Base-by-base conservation (phyloP, 371 early-diverging fungal species). In the Mucor mucedo region DNA sequence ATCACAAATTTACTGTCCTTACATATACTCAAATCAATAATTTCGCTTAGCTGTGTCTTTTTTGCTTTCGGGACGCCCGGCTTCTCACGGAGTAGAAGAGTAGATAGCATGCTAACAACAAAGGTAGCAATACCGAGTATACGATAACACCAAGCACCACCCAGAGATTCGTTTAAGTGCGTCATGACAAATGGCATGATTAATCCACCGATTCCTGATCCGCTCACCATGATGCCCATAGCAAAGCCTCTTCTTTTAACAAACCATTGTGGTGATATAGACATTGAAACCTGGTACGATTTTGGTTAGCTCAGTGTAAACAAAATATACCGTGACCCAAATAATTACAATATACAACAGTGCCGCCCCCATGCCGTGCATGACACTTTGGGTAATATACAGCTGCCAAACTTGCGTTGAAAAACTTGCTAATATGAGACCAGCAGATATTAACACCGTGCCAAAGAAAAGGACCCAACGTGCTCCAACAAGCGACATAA, bases 201-300 rank as follows among this genome's bases (percentile, higher is more conserved):
- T 4, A 93, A 77, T 0, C 93, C 93, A 30, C 93, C 95, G 33
- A 93, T 66, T 5, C 95, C 95, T 7, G 87, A 83, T 4, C 95
- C 95, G 61, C 90, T 79, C 35, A 88, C 84, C 41, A 89, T 87
- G 2, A 94, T 69, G 5, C 94, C 95, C 5, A 88, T 80, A 6
- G 91, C 93, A 48, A 94, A 61, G 0, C 91, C 90, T n/a, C 92
- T 82, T 35, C 79, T 68, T 32, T 80, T 81, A 21, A 61, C 62
- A 70, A 94, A 94, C 92, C 91, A 94, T 67, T 92, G 94, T 0
- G 91, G 72, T 0, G 91, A 82, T 3, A 91, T 72, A 10, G 80
- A 64, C 68, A 88, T 78, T n/a, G 68, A 68, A 27, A 68, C 68
- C 68, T 68, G 38, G 10, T 50, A 27, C 10, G 7, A 13, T 50